phyloP scores from a whole-genome alignment of 2,329 filamentous ascomycete species.

The Cordyceps javanica region DNA sequence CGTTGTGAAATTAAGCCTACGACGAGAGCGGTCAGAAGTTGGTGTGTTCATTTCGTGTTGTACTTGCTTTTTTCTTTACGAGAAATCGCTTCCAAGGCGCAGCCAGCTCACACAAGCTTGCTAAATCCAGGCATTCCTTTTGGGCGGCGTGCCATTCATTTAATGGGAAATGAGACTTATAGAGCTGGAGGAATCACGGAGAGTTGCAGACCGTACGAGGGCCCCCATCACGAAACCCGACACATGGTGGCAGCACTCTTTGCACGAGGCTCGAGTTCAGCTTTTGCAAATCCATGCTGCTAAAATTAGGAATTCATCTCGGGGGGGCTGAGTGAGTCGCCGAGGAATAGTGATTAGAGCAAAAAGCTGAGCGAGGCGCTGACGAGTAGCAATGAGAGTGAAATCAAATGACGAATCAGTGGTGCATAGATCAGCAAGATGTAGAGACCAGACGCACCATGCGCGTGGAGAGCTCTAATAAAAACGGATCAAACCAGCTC shows the following conservation, averaged over 20 bases:
- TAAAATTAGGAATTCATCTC: background rate
- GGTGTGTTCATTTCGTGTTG: too few species aligned
- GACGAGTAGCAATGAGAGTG: background rate
- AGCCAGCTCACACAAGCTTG: background rate
- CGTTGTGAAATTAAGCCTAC: too few species aligned
- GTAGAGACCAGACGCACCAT: background rate
- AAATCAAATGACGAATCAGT: background rate
- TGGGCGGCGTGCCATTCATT: background rate
- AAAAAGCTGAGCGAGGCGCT: too few species aligned
- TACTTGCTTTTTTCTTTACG: background rate
- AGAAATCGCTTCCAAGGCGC: background rate
- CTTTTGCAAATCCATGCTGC: background rate
- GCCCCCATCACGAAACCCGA: background rate
- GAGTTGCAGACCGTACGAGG: too few species aligned
- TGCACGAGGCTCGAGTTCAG: background rate
- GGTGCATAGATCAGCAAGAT: background rate
- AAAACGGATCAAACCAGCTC: background rate
- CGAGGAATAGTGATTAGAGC: too few species aligned
- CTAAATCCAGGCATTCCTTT: background rate
- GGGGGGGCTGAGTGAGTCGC: background rate
- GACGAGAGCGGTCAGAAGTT: too few species aligned
- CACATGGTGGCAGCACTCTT: background rate
- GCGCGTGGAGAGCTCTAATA: background rate
- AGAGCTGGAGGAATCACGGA: too few species aligned
- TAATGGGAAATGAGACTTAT: background rate